phyloP scores from a whole-genome alignment of 106 monocot species.

The Acorus calamus region DNA sequence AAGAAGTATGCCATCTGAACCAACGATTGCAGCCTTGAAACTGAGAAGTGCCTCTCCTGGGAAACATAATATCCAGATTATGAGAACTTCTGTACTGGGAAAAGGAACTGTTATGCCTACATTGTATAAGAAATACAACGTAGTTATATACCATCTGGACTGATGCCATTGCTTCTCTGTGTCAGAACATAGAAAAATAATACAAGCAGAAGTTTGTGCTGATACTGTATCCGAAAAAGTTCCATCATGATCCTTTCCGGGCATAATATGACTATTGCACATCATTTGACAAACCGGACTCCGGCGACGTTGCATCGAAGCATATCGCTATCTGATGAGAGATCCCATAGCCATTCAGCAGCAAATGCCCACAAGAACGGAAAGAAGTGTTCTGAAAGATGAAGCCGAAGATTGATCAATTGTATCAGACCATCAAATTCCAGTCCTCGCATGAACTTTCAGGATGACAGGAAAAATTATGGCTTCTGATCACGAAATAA shows the following conservation, averaged over 20 bases:
- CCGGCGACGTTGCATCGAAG: too few species aligned
- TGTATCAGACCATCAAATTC: too few species aligned
- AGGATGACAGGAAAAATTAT: too few species aligned
- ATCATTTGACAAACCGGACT: conserved; percentile 2
- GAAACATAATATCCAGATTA: conserved; percentile 3
- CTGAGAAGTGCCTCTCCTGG: conserved; percentile 79
- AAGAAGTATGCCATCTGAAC: conserved; percentile 65
- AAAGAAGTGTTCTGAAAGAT: too few species aligned
- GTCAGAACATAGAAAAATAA: conserved; percentile 14
- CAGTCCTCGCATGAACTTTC: too few species aligned
- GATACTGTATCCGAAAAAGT: conserved; percentile 29
- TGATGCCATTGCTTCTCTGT: conserved; percentile 30
- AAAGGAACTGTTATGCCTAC: neutral
- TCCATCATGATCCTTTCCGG: conserved; percentile 38
- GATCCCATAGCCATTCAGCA: too few species aligned
- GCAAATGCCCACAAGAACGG: too few species aligned
- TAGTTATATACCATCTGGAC: conserved; percentile 55
- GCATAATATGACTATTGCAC: conserved; percentile 19
- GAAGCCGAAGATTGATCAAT: too few species aligned
- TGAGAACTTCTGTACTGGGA: neutral
- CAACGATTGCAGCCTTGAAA: conserved; percentile 57
- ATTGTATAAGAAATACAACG: neutral
- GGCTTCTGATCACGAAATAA: too few species aligned
- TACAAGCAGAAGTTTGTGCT: conserved; percentile 15
- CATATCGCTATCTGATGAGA: too few species aligned